Evolutionary conservation across 345 rosid genomes (phyloP).

Genomic region (Aethionema arabicum): DNA sequence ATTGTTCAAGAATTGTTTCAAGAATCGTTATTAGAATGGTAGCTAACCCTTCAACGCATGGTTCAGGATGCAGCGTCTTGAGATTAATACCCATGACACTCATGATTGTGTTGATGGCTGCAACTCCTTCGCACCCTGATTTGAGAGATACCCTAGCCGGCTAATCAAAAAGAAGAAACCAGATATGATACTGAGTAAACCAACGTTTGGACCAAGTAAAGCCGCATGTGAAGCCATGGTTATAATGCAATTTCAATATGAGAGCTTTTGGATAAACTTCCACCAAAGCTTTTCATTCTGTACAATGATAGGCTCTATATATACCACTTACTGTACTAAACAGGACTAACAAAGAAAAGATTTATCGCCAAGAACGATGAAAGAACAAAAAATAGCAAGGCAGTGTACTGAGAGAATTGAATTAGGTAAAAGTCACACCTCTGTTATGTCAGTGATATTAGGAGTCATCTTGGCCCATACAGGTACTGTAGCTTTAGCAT

Average conservation of each 20-base stretch:
- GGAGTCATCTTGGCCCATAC: constrained; percentile 99
- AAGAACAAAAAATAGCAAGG: not conserved
- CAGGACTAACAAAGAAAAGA: not conserved
- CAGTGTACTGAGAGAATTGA: not conserved
- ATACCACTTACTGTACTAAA: no score
- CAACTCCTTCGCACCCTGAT: constrained; percentile 78
- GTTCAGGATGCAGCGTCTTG: constrained; percentile 82
- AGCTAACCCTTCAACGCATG: constrained; percentile 94
- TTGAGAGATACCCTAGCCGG: constrained; percentile 85
- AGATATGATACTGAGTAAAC: constrained; percentile 12
- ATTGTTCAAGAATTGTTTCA: not conserved
- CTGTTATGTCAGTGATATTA: constrained; percentile 88
- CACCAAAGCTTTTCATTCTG: not conserved
- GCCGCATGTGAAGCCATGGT: not conserved
- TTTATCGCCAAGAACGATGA: not conserved
- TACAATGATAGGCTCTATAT: not conserved
- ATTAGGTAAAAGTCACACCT: constrained; percentile 40
- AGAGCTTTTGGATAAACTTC: not conserved
- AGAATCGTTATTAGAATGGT: constrained; percentile 29
- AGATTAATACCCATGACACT: constrained; percentile 96
- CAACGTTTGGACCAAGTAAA: not conserved
- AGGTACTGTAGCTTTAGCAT: constrained; percentile 95
- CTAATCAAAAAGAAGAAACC: constrained; percentile 39
- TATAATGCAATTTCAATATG: not conserved
- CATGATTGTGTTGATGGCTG: constrained; percentile 96